Conservation (phyloP, 176 grass and related monocot species). For the Calamus simplicifolius region DNA sequence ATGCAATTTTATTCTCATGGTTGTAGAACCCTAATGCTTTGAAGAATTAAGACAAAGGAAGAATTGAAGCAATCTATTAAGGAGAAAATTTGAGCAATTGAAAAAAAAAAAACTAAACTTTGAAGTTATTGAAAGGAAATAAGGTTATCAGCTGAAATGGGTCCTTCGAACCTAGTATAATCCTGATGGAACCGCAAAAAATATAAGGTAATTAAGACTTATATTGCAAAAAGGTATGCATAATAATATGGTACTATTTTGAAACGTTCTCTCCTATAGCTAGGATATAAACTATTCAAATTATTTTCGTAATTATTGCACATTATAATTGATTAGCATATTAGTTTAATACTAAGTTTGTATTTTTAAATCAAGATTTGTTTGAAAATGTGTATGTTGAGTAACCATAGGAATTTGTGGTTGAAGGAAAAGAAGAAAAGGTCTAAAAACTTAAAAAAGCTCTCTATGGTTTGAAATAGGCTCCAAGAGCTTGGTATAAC, state of each 20-base stretch:
- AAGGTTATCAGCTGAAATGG: background rate
- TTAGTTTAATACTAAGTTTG: background rate
- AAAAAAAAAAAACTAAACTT: background rate
- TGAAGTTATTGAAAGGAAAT: background rate
- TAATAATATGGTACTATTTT: background rate
- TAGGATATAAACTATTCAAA: background rate
- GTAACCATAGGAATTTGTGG: background rate
- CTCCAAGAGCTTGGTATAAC: background rate
- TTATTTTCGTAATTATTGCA: background rate
- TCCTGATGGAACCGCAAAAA: background rate
- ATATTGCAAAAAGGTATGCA: background rate
- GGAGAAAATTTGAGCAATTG: background rate
- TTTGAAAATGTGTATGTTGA: background rate
- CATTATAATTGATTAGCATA: background rate
- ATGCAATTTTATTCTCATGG: background rate
- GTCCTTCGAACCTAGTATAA: background rate
- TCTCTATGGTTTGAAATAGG: background rate
- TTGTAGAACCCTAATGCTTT: background rate
- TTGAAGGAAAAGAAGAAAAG: background rate
- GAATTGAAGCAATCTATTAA: background rate
- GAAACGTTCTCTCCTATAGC: background rate
- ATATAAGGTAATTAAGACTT: background rate
- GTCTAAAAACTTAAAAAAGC: background rate
- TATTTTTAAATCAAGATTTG: background rate
- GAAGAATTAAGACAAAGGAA: background rate